Evolutionary conservation across 805 yeast genomes (phyloP).

Genomic region (Cyberlindnera xylosilytica): DNA sequence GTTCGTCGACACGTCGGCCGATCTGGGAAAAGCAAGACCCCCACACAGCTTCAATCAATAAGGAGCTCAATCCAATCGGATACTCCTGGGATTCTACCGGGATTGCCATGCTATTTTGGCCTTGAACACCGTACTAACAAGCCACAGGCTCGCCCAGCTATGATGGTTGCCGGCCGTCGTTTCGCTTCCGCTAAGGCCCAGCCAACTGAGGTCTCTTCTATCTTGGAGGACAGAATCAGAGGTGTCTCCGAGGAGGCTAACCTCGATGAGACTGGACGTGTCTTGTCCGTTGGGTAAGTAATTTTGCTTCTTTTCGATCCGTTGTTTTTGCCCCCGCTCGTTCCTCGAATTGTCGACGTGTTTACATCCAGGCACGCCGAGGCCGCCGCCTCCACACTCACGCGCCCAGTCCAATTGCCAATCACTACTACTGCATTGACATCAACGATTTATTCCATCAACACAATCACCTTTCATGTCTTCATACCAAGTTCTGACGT

Average conservation of each 20-base stretch:
- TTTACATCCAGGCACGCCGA: no score
- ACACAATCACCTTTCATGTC: no score
- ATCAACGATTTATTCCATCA: background rate
- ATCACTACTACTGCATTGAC: background rate
- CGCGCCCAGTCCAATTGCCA: no score
- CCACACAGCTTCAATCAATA: no score
- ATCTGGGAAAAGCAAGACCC: no score
- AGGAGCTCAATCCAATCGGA: no score
- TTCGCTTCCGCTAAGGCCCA: constrained; percentile 92
- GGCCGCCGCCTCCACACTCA: background rate
- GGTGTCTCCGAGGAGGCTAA: constrained; percentile 97
- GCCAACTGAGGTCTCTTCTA: constrained; percentile 99
- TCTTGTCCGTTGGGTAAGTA: constrained; percentile 91
- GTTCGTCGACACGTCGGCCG: background rate
- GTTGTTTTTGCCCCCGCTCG: background rate
- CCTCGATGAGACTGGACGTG: constrained; percentile 99
- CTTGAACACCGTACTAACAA: constrained; percentile 22
- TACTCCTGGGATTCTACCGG: no score
- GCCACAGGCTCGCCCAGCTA: constrained; percentile 66
- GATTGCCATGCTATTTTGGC: no score
- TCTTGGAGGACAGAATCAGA: constrained; percentile 98
- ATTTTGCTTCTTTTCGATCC: constrained; percentile 7
- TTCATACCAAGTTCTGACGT: no score
- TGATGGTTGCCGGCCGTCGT: constrained; percentile 68
- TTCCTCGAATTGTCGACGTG: background rate